phyloP scores from a whole-genome alignment of 2,329 filamentous ascomycete genomes.

The Biscogniauxia mediterranea region DNA sequence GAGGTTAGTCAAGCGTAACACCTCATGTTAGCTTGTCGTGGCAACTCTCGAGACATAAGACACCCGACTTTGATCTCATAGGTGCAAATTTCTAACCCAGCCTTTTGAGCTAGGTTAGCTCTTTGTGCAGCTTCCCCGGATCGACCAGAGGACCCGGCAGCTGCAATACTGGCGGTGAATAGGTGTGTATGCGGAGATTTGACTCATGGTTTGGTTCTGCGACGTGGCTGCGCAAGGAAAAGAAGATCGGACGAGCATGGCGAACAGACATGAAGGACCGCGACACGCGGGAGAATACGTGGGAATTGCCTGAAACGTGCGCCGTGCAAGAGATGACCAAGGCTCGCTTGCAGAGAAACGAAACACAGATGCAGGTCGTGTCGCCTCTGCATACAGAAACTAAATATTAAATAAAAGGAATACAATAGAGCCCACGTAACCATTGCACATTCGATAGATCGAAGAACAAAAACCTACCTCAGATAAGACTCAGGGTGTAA shows the following conservation, averaged over 20 bases:
- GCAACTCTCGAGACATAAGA: constrained; percentile 2
- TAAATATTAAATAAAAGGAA: constrained; percentile 7
- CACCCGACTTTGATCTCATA: neutral
- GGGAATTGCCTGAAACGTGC: constrained; percentile 14
- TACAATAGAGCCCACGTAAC: constrained; percentile 14
- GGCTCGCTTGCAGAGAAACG: constrained; percentile 15
- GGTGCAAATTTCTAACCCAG: constrained; percentile 7
- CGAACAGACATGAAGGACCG: constrained; percentile 3
- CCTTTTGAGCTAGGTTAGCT: constrained; percentile 5
- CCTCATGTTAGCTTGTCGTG: constrained; percentile 6
- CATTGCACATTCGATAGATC: constrained; percentile 12
- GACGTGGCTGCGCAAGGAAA: constrained; percentile 15
- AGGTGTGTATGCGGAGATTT: constrained; percentile 8
- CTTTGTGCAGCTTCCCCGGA: constrained; percentile 5
- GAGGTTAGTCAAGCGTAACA: constrained; percentile 1
- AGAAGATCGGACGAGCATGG: constrained; percentile 15
- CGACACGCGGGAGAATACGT: constrained; percentile 13
- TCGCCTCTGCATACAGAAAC: constrained; percentile 3
- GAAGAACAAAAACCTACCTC: neutral
- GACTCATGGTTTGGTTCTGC: constrained; percentile 13
- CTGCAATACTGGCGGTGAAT: constrained; percentile 21
- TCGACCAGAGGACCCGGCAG: constrained; percentile 7
- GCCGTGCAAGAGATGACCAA: constrained; percentile 2
- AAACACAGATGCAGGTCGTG: constrained; percentile 19
- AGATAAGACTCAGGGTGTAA: neutral